Conservation (phyloP, 1,139 yeast species). For the Scheffersomyces parashehatae region DNA sequence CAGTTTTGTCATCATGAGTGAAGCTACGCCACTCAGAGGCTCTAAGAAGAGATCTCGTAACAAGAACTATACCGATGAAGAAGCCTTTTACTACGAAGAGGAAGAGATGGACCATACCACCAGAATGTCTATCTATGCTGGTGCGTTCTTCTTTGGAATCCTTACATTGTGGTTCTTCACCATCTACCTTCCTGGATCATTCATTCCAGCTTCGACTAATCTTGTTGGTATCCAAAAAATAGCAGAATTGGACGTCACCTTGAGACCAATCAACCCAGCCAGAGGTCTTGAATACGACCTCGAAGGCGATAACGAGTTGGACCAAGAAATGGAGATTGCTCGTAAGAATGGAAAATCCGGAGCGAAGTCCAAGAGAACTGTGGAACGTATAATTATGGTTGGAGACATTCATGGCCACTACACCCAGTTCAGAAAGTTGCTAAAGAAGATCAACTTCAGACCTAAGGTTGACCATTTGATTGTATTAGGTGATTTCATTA, state of each 20-base stretch:
- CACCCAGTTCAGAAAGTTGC: slow-evolving; percentile 50
- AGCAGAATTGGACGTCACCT: slow-evolving; percentile 22
- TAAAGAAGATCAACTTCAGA: slow-evolving; percentile 48
- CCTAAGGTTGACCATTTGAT: slow-evolving; percentile 56
- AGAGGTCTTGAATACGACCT: slow-evolving; percentile 9
- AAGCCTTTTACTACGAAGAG: slow-evolving; percentile 12
- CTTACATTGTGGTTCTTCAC: slow-evolving; percentile 32
- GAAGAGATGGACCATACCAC: slow-evolving; percentile 20
- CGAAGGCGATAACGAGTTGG: slow-evolving; percentile 5
- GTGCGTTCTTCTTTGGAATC: slow-evolving; percentile 19
- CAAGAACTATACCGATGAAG: slow-evolving; percentile 10
- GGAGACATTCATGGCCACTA: slow-evolving; percentile 92
- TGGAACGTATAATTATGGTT: slow-evolving; percentile 58
- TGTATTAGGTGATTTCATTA: slow-evolving; percentile 79
- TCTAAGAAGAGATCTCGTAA: slow-evolving; percentile 2
- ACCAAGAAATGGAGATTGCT: neutral
- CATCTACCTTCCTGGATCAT: slow-evolving; percentile 32
- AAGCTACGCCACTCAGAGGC: slow-evolving; percentile 15
- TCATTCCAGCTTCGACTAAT: slow-evolving; percentile 34
- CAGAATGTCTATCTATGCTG: slow-evolving; percentile 13
- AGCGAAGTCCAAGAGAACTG: slow-evolving; percentile 5
- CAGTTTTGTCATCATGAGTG: slow-evolving; percentile 8
- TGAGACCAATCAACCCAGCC: slow-evolving; percentile 23
- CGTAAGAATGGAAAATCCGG: too few relatives aligned
- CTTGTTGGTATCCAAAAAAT: slow-evolving; percentile 30